Evolutionary conservation across 208 protist genomes (phyloP), one percentile per base, ranked within the genome.

Genomic region (Acanthamoeba rhysodes): DNA sequence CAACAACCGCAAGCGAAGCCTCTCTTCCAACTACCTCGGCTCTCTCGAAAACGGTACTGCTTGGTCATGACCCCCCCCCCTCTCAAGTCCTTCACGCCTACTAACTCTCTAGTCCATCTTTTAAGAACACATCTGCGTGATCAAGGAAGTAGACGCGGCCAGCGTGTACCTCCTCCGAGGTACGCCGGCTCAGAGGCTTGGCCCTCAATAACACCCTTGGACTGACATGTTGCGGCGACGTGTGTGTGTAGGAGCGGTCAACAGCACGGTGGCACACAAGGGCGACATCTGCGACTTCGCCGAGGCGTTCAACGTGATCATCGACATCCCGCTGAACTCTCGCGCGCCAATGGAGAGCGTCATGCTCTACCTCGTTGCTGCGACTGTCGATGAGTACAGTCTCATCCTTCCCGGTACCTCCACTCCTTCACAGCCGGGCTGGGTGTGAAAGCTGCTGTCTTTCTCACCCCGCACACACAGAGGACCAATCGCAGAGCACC

Each of bases 391-490:
- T 27, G 57, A 68, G 29, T 91, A 72, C 62, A 34, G 12, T 24
- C 84, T 91, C 29, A 68, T 91, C 53, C 62, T 91, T 34, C 84
- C 84, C 37, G 84, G 82, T 90, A 90, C 55, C 27, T 22, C 55
- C 22, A 18, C 22, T 7, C 7, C 55, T 62, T 24, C 12, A 50
- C 10, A 0, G 48, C 0, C 48, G 48, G 41, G 41, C 41, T 8
- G 14, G 48, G 48, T 10, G 48, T 50, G 48, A 50, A 14, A 50
- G 10, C 5, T 14, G 48, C 12, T 50, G 0, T 4, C 45, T 48
- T 50, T 16, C 48, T 50, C 48, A 50, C 48, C 48, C 48, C 48
- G 16, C 48, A 10, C 45, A 18, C 24, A 24, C 78, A 87, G 78
- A 90, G 45, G 45, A 90, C 82, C 82, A 90, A 41, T 9, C 29